Conservation (phyloP, 1,139 yeast species). For the Hemisphaericaspora xylanilytica region DNA sequence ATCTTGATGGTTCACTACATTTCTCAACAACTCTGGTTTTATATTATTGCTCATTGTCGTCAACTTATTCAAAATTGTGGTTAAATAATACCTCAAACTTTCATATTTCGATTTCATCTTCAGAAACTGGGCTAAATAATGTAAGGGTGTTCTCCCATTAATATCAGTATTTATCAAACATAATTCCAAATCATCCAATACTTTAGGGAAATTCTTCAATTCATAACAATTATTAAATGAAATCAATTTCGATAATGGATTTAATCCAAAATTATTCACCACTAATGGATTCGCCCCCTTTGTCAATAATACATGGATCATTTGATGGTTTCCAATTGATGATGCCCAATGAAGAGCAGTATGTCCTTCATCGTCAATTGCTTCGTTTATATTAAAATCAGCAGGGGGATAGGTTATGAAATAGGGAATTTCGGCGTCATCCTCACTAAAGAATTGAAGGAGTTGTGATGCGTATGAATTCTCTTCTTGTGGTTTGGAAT, state of each 20-base stretch:
- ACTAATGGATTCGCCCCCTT: slow-evolving; percentile 78
- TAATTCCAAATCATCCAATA: slow-evolving; percentile 66
- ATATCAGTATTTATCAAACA: slow-evolving; percentile 72
- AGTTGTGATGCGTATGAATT: slow-evolving; percentile 55
- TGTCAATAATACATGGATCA: slow-evolving; percentile 66
- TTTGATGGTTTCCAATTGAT: slow-evolving; percentile 77
- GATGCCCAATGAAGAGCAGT: slow-evolving; percentile 97
- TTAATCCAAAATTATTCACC: slow-evolving; percentile 75
- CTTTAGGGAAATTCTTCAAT: slow-evolving; percentile 66
- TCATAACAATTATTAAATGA: slow-evolving; percentile 88
- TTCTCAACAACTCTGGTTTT: slow-evolving; percentile 46
- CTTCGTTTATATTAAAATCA: slow-evolving; percentile 78
- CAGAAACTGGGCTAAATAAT: slow-evolving; percentile 64
- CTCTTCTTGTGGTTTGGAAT: slow-evolving; percentile 18
- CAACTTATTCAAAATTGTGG: slow-evolving; percentile 38
- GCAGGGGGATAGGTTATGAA: slow-evolving; percentile 72
- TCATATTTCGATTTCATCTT: slow-evolving; percentile 50
- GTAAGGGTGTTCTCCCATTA: slow-evolving; percentile 71
- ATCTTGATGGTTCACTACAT: slow-evolving; percentile 69
- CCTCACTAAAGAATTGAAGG: slow-evolving; percentile 66
- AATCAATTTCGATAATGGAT: slow-evolving; percentile 78
- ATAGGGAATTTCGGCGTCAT: slow-evolving; percentile 69
- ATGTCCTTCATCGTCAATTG: slow-evolving; percentile 94
- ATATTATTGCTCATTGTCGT: slow-evolving; percentile 32
- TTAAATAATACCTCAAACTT: slow-evolving; percentile 40